Evolutionary conservation across 176 grass and related monocot species (phyloP).

Genomic region (Musa troglodytarum): DNA sequence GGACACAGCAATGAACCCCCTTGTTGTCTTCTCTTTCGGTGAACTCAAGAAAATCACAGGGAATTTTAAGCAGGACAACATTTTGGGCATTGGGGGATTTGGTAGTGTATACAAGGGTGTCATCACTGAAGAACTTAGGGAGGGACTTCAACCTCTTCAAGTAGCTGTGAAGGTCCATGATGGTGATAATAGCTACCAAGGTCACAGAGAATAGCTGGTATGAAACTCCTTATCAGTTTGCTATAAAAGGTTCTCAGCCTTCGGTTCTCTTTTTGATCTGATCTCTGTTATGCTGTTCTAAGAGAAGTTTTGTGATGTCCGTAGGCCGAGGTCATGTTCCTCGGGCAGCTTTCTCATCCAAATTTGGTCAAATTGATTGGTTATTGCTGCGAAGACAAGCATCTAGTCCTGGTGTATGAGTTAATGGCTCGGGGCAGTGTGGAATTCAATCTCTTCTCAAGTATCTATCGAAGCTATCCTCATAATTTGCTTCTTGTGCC

Average conservation of each 20-base stretch:
- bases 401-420: neutral
- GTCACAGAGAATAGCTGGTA: slow-evolving; percentile 8
- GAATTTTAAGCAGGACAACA: neutral
- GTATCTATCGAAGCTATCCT: neutral
- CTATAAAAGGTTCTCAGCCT: too few species aligned
- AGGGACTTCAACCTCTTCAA: neutral
- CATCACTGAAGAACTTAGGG: neutral
- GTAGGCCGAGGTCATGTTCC: slow-evolving; percentile 1
- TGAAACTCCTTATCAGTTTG: neutral
- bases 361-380: slow-evolving; percentile 7
- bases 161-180: slow-evolving; percentile 7
- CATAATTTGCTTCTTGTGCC: neutral
- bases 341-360: slow-evolving; percentile 3
- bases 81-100: neutral
- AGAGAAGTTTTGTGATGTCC: neutral
- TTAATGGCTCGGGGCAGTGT: neutral
- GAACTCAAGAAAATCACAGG: slow-evolving; percentile 3
- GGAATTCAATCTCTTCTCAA: neutral
- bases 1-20: neutral
- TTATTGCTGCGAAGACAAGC: neutral
- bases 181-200: neutral
- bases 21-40: neutral
- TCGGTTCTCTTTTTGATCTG: too few species aligned
- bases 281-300: neutral
- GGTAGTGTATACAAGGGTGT: neutral